Evolutionary conservation across 768 basidiomycete species (phyloP).

Genomic region (Suillus americanus): DNA sequence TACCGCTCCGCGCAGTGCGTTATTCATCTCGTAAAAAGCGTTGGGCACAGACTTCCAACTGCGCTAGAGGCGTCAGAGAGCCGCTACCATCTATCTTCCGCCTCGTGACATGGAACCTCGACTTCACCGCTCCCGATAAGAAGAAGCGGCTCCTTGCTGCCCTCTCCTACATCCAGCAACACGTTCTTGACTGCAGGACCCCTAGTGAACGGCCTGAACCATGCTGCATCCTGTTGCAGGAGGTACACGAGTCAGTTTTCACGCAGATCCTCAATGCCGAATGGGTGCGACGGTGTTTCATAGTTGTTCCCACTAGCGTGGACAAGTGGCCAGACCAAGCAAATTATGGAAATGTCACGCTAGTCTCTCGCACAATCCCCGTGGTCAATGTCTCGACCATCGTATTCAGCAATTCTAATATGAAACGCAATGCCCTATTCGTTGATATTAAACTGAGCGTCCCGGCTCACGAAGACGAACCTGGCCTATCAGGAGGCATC

Average conservation of each 20-base stretch:
- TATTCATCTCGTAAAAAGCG: conserved; percentile 32
- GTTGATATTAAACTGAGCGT: conserved; percentile 52
- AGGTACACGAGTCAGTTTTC: conserved; percentile 51
- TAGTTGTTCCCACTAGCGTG: conserved; percentile 52
- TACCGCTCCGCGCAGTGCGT: conserved; percentile 32
- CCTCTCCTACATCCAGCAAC: conserved; percentile 54
- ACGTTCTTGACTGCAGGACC: conserved; percentile 47
- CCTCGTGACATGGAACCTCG: conserved; percentile 74
- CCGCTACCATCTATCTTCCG: conserved; percentile 45
- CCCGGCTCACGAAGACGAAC: conserved; percentile 29
- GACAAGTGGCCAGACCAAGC: conserved; percentile 54
- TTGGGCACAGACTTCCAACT: conserved; percentile 34
- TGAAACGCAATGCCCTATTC: conserved; percentile 56
- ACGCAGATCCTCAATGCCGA: conserved; percentile 47
- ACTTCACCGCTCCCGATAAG: conserved; percentile 39
- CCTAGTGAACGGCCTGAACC: conserved; percentile 48
- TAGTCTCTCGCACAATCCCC: conserved; percentile 57
- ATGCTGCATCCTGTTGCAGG: conserved; percentile 69
- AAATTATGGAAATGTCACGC: conserved; percentile 67
- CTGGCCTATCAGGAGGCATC: conserved; percentile 34
- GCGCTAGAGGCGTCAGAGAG: conserved; percentile 34
- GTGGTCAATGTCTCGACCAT: conserved; percentile 50
- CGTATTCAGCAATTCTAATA: conserved; percentile 49
- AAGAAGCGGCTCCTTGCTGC: conserved; percentile 46
- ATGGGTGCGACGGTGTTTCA: conserved; percentile 65